Percentiles rank a stretch among this genome's conserved stretches.
Conservation (phyloP, 2,329 filamentous ascomycete species). For the Diplodia seriata region DNA sequence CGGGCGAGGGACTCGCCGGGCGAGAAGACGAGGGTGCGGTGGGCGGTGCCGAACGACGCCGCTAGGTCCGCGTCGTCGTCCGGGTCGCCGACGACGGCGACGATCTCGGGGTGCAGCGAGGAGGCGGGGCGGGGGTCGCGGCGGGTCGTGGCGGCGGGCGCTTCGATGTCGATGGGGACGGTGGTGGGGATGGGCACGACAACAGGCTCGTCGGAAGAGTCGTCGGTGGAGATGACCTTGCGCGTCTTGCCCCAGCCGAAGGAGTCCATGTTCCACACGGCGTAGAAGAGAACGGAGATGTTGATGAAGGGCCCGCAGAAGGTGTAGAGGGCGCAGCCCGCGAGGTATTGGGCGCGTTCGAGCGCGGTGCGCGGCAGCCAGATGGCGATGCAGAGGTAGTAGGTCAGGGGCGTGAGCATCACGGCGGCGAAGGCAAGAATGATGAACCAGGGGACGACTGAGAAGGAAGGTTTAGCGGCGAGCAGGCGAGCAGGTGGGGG, state of each 20-base stretch:
- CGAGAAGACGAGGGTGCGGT: constrained; percentile 18
- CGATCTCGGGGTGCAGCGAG: not conserved
- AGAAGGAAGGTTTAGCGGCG: not conserved
- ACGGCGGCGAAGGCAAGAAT: constrained; percentile 39
- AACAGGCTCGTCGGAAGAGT: not conserved
- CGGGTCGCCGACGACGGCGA: constrained; percentile 1
- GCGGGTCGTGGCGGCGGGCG: not conserved
- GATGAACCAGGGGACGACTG: constrained; percentile 34
- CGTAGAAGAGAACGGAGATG: constrained; percentile 53
- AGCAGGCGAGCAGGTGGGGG: not conserved
- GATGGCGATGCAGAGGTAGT: constrained; percentile 40
- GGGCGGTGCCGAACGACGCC: not conserved
- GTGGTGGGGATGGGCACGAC: not conserved
- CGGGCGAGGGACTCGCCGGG: constrained; percentile 1
- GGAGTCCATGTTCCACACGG: constrained; percentile 53
- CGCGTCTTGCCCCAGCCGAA: constrained; percentile 58
- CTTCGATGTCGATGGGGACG: not conserved
- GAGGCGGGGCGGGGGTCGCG: not conserved
- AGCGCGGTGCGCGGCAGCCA: constrained; percentile 40
- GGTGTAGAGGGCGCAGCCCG: constrained; percentile 41
- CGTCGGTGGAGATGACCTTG: constrained; percentile 34
- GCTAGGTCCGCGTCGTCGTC: not conserved
- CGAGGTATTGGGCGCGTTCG: constrained; percentile 41
- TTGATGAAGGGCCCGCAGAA: constrained; percentile 52
- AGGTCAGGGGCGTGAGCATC: constrained; percentile 42